phyloP scores from a whole-genome alignment of 2,329 filamentous ascomycete genomes.

The Furcasterigmium furcatum region DNA sequence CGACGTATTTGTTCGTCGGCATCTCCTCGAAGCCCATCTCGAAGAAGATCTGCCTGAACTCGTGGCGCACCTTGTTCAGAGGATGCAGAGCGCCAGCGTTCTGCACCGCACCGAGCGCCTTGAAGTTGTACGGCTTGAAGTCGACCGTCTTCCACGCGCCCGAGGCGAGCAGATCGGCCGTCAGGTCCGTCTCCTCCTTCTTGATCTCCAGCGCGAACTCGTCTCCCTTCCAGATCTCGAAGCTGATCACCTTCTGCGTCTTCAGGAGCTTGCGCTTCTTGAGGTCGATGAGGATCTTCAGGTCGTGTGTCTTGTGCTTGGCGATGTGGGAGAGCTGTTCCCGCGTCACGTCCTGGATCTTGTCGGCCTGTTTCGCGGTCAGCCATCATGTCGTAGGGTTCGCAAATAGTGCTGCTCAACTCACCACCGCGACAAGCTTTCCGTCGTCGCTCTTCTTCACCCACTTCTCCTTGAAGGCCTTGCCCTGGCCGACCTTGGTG shows the following conservation, averaged over 20 bases:
- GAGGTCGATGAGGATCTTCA: slow-evolving; percentile 75
- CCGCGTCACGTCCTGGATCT: slow-evolving; percentile 76
- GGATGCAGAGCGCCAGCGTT: slow-evolving; percentile 61
- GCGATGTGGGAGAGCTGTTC: slow-evolving; percentile 73
- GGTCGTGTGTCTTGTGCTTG: slow-evolving; percentile 66
- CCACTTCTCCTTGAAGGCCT: slow-evolving; percentile 84
- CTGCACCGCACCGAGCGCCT: slow-evolving; percentile 63
- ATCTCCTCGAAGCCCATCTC: slow-evolving; percentile 99
- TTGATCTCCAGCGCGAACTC: slow-evolving; percentile 87
- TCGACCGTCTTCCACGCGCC: slow-evolving; percentile 90
- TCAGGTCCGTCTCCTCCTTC: slow-evolving; percentile 93
- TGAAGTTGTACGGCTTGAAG: slow-evolving; percentile 84
- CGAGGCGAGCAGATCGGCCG: slow-evolving; percentile 83
- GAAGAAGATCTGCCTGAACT: slow-evolving; percentile 98
- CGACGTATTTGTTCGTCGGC: slow-evolving; percentile 90
- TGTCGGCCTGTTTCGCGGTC: slow-evolving; percentile 48
- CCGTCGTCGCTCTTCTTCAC: slow-evolving; percentile 60
- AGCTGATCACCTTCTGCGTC: slow-evolving; percentile 80
- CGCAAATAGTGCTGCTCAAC: not conserved
- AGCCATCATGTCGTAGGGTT: slow-evolving; percentile 1
- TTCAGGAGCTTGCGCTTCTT: slow-evolving; percentile 90
- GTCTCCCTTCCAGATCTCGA: slow-evolving; percentile 77
- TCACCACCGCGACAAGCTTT: slow-evolving; percentile 49
- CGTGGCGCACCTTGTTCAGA: slow-evolving; percentile 90
- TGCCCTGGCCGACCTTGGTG: slow-evolving; percentile 85